Base-by-base conservation (phyloP, 164 flowering plant species). In the Stephania japonica region DNA sequence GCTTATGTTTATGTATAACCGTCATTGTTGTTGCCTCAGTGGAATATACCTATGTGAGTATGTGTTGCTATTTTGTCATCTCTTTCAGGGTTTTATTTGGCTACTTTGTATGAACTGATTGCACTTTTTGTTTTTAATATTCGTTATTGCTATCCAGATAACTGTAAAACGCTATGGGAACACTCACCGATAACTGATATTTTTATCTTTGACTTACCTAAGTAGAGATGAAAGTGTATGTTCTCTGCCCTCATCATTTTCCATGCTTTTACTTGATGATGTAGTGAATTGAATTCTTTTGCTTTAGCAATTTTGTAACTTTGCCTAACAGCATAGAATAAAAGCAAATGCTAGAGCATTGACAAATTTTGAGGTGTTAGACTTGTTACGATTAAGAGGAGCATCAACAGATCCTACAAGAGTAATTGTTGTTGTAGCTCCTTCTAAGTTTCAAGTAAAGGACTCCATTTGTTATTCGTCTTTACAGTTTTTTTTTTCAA, bases 281-380 rank as follows among this genome's bases (percentile, higher is more conserved):
- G 6, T 56, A 16, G n/a, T 56, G 62, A 56, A 56, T 26, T 38
- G 7, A 61, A 63, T 42, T n/a, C 23, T 61, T 42, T 38, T 9
- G 42, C 2, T 10, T 61, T 71, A n/a, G 26, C 21, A 3, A 18
- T 10, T 71, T 12, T 42, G 23, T 11, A 12, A 69, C 18, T 71
- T 25, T n/a, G 19, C 3, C 38, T 14, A 5, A 56, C 21, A 61
- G 14, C 74, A 70, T 77, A 86, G 91, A 78, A 10, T 75, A 56
- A 74, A 87, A 73, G 75, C 82, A 41, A 84, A 85, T 81, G 94
- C 85, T 59, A 97, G 97, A 12, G 69, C 76, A 6, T 92, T 94
- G 26, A 87, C 97, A 65, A 92, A 94, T 83, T 94, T 86, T 73
- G 98, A 94, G 81, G 97, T 94, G 7, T 89, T 92, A 6, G 85